Base-by-base conservation (phyloP, 2,329 filamentous ascomycete genomes). In the Fusarium paranaense region DNA sequence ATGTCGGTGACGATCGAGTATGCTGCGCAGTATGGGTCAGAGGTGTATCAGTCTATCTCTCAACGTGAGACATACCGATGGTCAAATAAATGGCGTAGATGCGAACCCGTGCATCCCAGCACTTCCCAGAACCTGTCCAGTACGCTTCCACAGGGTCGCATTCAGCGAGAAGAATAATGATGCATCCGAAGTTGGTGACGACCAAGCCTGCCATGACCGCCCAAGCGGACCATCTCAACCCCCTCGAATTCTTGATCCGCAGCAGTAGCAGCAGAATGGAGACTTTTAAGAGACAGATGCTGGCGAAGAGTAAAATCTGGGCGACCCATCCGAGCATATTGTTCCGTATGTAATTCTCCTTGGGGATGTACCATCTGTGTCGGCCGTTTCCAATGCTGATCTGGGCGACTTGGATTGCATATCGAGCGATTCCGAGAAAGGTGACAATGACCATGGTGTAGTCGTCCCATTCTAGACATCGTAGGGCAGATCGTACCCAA, bases 201-300 rank as follows among this genome's bases (percentile, higher is more conserved):
- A 81, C 62, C 18, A 82, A 60, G 0, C 81, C 81, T 0, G 74
- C 67, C 74, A 82, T 82, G n/a, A 81, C 70, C 3, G 33, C 66
- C 69, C 78, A 83, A 1, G 85, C 72, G 7, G 80, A 75, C 10
- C 73, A 79, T 60, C 73, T 80, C 14, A 84, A 71, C 42, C 60
- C 56, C 58, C 57, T 78, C 4, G 81, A 81, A 50, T 82, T 77
- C 67, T 85, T 84, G 75, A 86, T 85, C 16, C 84, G 81, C 5
- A 86, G 72, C 2, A 86, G 73, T 10, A 86, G 75, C 14, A 86
- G 69, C 72, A 84, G 80, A 59, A 86, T 85, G 5, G 83, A 85
- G 32, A 82, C 78, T 66, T 86, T 86, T 54, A 86, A 78, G 2
- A 85, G 64, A 42, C 81, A 83, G 37, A 85, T 81, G 45, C 80